Evolutionary conservation across 768 basidiomycete genomes (phyloP), one percentile per base, ranked within the genome.

Genomic region (Saitozyma podzolica): DNA sequence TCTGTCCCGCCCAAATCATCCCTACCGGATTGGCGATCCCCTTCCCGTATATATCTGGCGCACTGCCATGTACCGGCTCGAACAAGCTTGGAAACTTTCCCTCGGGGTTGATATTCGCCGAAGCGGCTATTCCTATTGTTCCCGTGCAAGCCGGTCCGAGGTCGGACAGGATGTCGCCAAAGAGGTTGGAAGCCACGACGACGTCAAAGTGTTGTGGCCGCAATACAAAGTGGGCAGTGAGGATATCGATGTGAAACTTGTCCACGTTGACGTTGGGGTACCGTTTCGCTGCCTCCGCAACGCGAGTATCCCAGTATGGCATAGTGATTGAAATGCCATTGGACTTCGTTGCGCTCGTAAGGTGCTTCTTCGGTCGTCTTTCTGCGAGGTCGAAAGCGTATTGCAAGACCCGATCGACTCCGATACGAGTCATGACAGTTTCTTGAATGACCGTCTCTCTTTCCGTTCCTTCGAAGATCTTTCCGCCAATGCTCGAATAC

Each of bases 321-420:
- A 66, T 66, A 6, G 64, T 43, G 45, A 66, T 66, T 8, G 43
- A 45, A n/a, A 66, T 66, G 3, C 64, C 84, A 60, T 84, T 84
- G 14, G 80, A 83, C 76, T 85, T 85, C 16, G 84, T 86, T 17
- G 84, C 85, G 50, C 81, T 83, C 9, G 84, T 84, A 49, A 86
- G 74, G 62, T 81, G 79, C 74, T 84, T 85, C 42, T 81, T 80
- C 5, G 84, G 84, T 14, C 84, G 79, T 49, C 74, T 78, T 51
- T 82, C 80, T n/a, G 85, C 84, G 6, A 84, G 73, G 61, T 85
- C 82, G 67, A 85, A 86, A 0, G 84, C 84, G 64, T 83, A 86
- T 50, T 83, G 81, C 43, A 84, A 75, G 48, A 85, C 83, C 37
- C 84, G 80, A 59, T 83, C 82, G 41, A 84, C 82, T 6, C 83